Conservation (phyloP, 2,329 filamentous ascomycete species). For the Pseudogymnoascus sp. region DNA sequence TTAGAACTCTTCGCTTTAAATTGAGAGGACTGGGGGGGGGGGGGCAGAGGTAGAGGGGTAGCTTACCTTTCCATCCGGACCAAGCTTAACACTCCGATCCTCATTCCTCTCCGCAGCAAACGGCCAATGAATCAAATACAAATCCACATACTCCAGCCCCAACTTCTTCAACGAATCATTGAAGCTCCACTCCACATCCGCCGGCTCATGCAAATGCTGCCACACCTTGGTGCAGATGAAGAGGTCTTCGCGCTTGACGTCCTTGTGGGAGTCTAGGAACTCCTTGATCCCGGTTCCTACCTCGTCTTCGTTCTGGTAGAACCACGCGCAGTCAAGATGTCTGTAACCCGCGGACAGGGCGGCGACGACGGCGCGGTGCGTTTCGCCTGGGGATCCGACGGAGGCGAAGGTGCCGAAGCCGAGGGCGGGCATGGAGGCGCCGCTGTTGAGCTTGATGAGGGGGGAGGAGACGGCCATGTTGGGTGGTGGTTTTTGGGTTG, state of each 20-base stretch:
- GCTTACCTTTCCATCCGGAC: conserved; percentile 41
- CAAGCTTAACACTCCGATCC: conserved; percentile 50
- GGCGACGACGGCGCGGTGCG: conserved; percentile 39
- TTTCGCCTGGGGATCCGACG: conserved; percentile 31
- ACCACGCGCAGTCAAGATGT: conserved; percentile 64
- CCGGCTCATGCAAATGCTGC: conserved; percentile 59
- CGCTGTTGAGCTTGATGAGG: conserved; percentile 29
- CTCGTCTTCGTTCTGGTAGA: conserved; percentile 73
- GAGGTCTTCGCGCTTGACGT: conserved; percentile 65
- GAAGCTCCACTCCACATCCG: conserved; percentile 57
- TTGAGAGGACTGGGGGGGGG: background rate
- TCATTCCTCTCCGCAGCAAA: conserved; percentile 65
- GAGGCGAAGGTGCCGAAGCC: conserved; percentile 33
- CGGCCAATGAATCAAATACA: conserved; percentile 79
- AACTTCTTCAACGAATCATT: conserved; percentile 64
- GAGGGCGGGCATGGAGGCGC: conserved; percentile 31
- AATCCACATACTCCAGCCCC: conserved; percentile 70
- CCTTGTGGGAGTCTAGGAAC: conserved; percentile 49
- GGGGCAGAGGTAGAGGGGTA: background rate
- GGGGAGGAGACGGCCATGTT: conserved; percentile 15
- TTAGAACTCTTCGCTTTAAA: background rate
- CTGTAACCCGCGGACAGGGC: conserved; percentile 59
- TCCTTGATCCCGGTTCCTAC: conserved; percentile 69
- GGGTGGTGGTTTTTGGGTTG: background rate
- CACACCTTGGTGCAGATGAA: conserved; percentile 84